These are phyloP conservation scores for Beauveria brongniartii DNA, from an alignment of 2,329 filamentous ascomycete genomes.

Conservation along the genomic window DNA sequence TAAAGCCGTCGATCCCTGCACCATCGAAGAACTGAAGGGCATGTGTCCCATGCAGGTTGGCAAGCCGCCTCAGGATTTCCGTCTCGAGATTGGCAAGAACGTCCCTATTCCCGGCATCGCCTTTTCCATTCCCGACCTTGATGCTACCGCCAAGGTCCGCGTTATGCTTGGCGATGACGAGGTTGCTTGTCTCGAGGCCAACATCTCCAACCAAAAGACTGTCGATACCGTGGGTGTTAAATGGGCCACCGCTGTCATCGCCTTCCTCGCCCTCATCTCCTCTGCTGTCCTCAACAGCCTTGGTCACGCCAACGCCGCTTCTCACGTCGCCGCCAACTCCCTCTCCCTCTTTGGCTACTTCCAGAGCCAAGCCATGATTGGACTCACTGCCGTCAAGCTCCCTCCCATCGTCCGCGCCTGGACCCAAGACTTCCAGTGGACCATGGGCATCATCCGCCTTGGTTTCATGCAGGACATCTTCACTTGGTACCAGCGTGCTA, in stretches of 20 bases:
- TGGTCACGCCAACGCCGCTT: conserved; percentile 87
- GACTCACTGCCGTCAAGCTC: conserved; percentile 70
- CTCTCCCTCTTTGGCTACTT: conserved; percentile 93
- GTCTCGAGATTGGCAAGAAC: conserved; percentile 46
- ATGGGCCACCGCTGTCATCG: conserved; percentile 83
- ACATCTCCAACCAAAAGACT: conserved; percentile 84
- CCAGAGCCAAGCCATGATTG: conserved; percentile 87
- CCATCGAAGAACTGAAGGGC: conserved; percentile 52
- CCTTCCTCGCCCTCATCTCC: conserved; percentile 71
- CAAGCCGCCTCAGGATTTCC: conserved; percentile 67
- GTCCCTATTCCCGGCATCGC: conserved; percentile 72
- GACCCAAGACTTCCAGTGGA: conserved; percentile 98
- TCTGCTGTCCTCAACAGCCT: conserved; percentile 85
- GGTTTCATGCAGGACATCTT: conserved; percentile 82
- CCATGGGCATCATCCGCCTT: conserved; percentile 87
- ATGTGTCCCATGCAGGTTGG: conserved; percentile 89
- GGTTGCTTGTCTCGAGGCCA: conserved; percentile 80
- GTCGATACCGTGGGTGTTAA: conserved; percentile 83
- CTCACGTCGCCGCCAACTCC: conserved; percentile 88
- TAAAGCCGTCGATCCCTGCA: conserved; percentile 68
- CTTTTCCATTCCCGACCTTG: conserved; percentile 84
- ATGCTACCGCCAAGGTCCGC: conserved; percentile 73
- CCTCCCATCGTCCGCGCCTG: conserved; percentile 85
- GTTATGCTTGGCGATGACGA: conserved; percentile 63
- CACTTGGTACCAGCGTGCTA: conserved; percentile 93